phyloP scores from a whole-genome alignment of 768 basidiomycete species.

The Boletus sp. region DNA sequence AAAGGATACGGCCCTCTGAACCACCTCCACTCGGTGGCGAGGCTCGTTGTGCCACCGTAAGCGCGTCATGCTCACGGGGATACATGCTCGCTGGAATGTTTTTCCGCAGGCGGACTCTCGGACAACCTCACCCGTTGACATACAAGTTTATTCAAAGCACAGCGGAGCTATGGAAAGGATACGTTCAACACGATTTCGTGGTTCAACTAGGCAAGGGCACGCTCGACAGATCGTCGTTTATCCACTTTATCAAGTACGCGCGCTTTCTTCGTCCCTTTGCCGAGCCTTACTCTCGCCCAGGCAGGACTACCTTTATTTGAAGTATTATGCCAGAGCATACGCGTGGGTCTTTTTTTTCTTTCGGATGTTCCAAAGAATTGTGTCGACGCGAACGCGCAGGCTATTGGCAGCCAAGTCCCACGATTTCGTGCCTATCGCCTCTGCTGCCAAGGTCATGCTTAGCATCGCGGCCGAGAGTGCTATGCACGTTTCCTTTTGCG shows the following conservation, averaged over 20 bases:
- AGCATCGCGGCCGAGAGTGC: slow-evolving; percentile 65
- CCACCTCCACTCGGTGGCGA: slow-evolving; percentile 65
- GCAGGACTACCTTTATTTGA: slow-evolving; percentile 80
- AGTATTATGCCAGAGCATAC: slow-evolving; percentile 84
- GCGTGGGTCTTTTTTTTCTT: slow-evolving; percentile 40
- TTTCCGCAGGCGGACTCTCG: slow-evolving; percentile 49
- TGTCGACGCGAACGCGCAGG: slow-evolving; percentile 32
- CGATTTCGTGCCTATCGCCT: slow-evolving; percentile 57
- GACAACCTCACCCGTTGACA: slow-evolving; percentile 69
- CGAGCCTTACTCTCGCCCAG: slow-evolving; percentile 33
- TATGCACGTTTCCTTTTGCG: slow-evolving; percentile 73
- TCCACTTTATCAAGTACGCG: slow-evolving; percentile 81
- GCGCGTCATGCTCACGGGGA: slow-evolving; percentile 30
- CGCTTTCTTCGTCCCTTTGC: neutral
- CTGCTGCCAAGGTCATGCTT: slow-evolving; percentile 62
- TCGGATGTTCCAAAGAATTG: neutral
- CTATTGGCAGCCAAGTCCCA: slow-evolving; percentile 78
- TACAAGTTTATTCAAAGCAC: slow-evolving; percentile 60
- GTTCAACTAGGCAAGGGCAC: slow-evolving; percentile 70
- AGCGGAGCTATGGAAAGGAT: slow-evolving; percentile 60
- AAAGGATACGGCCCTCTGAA: slow-evolving; percentile 83
- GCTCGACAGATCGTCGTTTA: slow-evolving; percentile 61
- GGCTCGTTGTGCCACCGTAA: slow-evolving; percentile 50
- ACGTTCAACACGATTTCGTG: slow-evolving; percentile 85
- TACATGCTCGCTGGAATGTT: neutral